Conservation (phyloP, 129 eudicot genomes). For the Gnaphalium uliginosum region DNA sequence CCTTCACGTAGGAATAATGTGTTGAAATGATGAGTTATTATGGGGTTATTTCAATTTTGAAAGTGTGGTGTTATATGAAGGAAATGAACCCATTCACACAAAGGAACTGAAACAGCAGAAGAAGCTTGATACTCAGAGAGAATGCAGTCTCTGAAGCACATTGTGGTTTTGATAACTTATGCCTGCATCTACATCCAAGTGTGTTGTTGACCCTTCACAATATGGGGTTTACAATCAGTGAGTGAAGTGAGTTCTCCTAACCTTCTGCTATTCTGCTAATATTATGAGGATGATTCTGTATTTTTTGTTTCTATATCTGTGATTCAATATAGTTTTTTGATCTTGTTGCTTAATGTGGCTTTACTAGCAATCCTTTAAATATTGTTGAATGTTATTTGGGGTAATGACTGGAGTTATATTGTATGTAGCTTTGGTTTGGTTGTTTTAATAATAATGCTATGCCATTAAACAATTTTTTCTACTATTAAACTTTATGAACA, state of each 20-base stretch:
- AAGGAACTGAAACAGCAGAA: not conserved
- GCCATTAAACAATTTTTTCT: not conserved
- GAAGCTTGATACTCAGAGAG: slow-evolving; percentile 16
- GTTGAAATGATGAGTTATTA: slow-evolving; percentile 30
- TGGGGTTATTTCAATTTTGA: not conserved
- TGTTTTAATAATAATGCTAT: not conserved
- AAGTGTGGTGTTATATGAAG: not conserved
- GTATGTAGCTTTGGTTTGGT: not conserved
- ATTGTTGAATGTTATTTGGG: not conserved
- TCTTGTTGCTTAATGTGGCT: slow-evolving; percentile 18
- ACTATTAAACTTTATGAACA: not conserved
- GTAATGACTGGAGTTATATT: not conserved
- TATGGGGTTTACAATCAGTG: not conserved
- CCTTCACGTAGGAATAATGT: slow-evolving; percentile 35
- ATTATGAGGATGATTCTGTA: slow-evolving; percentile 4
- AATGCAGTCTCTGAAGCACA: slow-evolving; percentile 3
- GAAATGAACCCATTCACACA: slow-evolving; percentile 8
- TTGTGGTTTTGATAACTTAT: not conserved
- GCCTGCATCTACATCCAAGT: not conserved
- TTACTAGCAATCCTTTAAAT: slow-evolving; percentile 21
- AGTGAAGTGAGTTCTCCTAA: slow-evolving; percentile 18
- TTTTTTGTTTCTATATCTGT: slow-evolving; percentile 21
- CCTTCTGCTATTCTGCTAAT: slow-evolving; percentile 22
- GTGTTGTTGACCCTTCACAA: not conserved
- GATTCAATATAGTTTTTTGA: not conserved